These are phyloP conservation scores for Marasmius tenuissimus DNA, from an alignment of 1,284 basidiomycete species.

Conservation along the genomic window DNA sequence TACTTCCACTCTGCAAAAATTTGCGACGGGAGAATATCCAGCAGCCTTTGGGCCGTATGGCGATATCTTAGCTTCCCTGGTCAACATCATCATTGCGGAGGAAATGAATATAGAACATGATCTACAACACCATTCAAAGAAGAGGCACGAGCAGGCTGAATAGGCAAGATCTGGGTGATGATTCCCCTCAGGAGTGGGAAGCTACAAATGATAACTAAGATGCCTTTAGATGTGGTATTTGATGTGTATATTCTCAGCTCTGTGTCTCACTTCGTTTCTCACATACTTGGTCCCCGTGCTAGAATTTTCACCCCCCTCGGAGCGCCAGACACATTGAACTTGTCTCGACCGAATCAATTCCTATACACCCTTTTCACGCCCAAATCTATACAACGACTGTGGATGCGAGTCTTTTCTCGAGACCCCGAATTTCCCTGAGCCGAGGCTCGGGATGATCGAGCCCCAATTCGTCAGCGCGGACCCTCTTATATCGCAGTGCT, in stretches of 20 bases:
- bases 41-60: too few relatives aligned
- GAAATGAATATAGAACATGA: not conserved
- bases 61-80: not conserved
- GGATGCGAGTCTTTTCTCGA: not conserved
- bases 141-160: not conserved
- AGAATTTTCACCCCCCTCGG: not conserved
- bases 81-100: not conserved
- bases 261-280: not conserved
- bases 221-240: not conserved
- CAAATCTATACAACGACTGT: not conserved
- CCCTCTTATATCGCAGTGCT: too few relatives aligned
- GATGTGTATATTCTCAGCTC: not conserved
- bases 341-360: not conserved
- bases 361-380: not conserved
- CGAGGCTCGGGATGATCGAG: not conserved
- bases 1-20: too few relatives aligned
- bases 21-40: too few relatives aligned
- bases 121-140: not conserved
- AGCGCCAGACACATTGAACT: not conserved
- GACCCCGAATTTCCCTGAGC: not conserved
- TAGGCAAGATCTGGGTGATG: not conserved
- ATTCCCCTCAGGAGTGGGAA: not conserved
- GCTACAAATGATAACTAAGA: not conserved
- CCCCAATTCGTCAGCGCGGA: not conserved
- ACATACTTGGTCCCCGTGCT: not conserved